Conservation (phyloP, 805 yeast genomes). For the Maudiozyma saulgeensis region DNA sequence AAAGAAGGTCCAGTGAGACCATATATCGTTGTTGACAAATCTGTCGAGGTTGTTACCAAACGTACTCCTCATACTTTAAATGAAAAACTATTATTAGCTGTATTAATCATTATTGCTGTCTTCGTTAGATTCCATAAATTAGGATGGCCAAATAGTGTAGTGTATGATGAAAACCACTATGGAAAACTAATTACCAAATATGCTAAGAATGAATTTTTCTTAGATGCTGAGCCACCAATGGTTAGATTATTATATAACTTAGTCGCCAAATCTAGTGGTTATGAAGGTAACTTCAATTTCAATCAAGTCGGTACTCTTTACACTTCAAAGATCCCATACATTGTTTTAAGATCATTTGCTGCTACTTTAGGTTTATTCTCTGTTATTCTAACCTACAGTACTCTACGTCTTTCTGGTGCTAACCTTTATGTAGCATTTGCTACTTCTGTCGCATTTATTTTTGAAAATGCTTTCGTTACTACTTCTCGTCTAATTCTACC, state of each 20-base stretch:
- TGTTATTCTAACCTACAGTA: constrained; percentile 51
- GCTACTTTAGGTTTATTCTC: constrained; percentile 63
- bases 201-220: constrained; percentile 49
- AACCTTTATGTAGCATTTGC: constrained; percentile 52
- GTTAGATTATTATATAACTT: constrained; percentile 67
- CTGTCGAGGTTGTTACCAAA: constrained; percentile 30
- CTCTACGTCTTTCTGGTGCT: constrained; percentile 67
- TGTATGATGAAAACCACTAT: constrained; percentile 85
- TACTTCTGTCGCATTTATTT: constrained; percentile 44
- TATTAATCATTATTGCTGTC: constrained; percentile 41
- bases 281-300: constrained; percentile 59
- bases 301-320: constrained; percentile 51
- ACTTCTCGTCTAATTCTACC: constrained; percentile 64
- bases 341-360: constrained; percentile 58
- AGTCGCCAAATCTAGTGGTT: constrained; percentile 56
- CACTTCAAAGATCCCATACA: constrained; percentile 51
- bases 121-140: constrained; percentile 54
- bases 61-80: constrained; percentile 32
- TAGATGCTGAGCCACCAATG: constrained; percentile 74
- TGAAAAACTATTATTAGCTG: constrained; percentile 34
- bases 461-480: constrained; percentile 61
- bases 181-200: constrained; percentile 89
- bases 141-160: constrained; percentile 65
- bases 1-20: constrained; percentile 46
- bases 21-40: constrained; percentile 44